Conservation (phyloP, 495 filamentous ascomycete genomes). For the Tetracladium setigerum region DNA sequence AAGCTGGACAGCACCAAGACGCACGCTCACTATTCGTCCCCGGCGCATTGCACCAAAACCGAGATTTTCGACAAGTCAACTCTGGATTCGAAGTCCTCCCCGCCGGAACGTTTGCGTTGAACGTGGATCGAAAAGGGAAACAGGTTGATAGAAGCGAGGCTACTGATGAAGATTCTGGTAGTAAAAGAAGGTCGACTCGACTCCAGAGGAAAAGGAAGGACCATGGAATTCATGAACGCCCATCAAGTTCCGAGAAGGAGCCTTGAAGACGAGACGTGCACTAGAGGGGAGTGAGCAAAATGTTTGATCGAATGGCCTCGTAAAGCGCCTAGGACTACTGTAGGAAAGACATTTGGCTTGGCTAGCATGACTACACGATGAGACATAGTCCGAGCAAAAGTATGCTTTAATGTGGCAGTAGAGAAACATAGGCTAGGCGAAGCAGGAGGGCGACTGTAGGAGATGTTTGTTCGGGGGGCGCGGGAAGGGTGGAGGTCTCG, state of each 20-base stretch:
- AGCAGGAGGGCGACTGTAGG: too few relatives aligned
- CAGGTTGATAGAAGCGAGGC: background rate
- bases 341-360: too few relatives aligned
- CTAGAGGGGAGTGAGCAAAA: too few relatives aligned
- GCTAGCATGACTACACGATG: too few relatives aligned
- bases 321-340: too few relatives aligned
- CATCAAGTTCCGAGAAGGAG: background rate
- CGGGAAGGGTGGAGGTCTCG: too few relatives aligned
- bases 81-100: conserved; percentile 53
- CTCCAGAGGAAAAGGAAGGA: conserved; percentile 23
- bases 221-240: conserved; percentile 3
- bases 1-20: background rate
- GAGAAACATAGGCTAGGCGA: too few relatives aligned
- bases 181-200: conserved; percentile 27
- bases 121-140: conserved; percentile 8
- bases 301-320: too few relatives aligned
- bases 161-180: conserved; percentile 11
- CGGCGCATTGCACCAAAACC: conserved; percentile 39
- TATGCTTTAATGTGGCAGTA: too few relatives aligned
- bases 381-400: too few relatives aligned
- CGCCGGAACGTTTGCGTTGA: conserved; percentile 38
- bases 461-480: too few relatives aligned
- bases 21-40: conserved; percentile 18
- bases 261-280: background rate
- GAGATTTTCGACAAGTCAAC: conserved; percentile 45